These are phyloP conservation scores for Nicotiana knightiana DNA, from an alignment of 257 asterid genomes.

Conservation along the genomic window DNA sequence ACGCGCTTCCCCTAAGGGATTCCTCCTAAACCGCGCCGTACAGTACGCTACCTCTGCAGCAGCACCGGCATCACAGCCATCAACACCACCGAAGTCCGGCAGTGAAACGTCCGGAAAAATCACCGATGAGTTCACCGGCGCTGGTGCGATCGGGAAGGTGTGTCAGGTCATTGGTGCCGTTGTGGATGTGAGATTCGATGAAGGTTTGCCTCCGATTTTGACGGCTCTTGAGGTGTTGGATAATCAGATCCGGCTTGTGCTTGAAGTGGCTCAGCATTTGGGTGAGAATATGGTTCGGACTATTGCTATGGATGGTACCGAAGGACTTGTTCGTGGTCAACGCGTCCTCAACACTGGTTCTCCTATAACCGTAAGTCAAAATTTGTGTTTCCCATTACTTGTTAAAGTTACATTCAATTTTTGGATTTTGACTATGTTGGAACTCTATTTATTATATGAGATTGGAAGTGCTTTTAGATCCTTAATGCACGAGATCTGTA, in stretches of 20 bases:
- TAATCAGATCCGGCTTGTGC: constrained; percentile 79
- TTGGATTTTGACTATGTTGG: background rate
- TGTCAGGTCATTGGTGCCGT: constrained; percentile 95
- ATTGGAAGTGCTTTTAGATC: background rate
- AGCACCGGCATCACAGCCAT: constrained; percentile 17
- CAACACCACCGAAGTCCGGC: constrained; percentile 34
- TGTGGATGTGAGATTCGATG: constrained; percentile 77
- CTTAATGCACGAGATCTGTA: background rate
- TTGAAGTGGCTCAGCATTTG: constrained; percentile 89
- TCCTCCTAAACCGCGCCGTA: constrained; percentile 55
- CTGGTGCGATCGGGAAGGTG: constrained; percentile 65
- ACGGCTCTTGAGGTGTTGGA: constrained; percentile 86
- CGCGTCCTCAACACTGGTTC: constrained; percentile 82
- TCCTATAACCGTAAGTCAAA: constrained; percentile 66
- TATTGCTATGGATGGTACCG: constrained; percentile 95
- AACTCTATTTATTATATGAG: background rate
- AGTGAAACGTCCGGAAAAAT: constrained; percentile 47
- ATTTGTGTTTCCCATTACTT: background rate
- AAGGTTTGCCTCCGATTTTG: constrained; percentile 87
- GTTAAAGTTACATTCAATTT: background rate
- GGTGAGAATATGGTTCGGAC: constrained; percentile 83
- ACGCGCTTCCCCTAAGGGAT: constrained; percentile 52
- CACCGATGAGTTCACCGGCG: constrained; percentile 75
- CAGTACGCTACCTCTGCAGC: constrained; percentile 54
- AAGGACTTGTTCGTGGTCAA: constrained; percentile 86